Conservation (phyloP, 208 protist species). For the Lotmaria passim region DNA sequence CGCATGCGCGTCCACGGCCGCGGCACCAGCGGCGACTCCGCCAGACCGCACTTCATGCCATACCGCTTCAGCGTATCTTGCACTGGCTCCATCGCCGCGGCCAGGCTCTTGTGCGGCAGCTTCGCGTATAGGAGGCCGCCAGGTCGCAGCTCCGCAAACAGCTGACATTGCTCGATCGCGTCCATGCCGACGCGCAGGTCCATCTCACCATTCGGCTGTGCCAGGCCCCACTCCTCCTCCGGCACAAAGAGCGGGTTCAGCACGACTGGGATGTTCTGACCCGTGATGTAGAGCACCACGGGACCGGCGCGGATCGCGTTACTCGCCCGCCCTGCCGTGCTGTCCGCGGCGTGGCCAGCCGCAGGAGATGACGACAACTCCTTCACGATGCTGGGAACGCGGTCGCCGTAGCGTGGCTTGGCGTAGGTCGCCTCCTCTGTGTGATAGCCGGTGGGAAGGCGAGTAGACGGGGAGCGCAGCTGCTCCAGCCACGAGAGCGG, state of each 20-base stretch:
- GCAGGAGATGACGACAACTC: background rate
- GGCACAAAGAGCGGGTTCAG: constrained; percentile 82
- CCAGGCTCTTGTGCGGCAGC: constrained; percentile 56
- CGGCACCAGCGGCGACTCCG: constrained; percentile 84
- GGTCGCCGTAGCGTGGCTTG: constrained; percentile 45
- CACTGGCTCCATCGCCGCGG: constrained; percentile 51
- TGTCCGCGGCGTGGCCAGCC: background rate
- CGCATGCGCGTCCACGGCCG: constrained; percentile 88
- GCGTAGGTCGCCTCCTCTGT: constrained; percentile 63
- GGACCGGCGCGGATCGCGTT: constrained; percentile 82
- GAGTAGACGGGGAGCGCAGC: constrained; percentile 70
- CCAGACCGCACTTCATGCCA: constrained; percentile 81
- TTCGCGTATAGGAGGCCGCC: constrained; percentile 80
- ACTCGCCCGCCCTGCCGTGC: background rate
- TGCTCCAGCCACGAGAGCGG: constrained; percentile 82
- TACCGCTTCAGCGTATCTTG: constrained; percentile 69
- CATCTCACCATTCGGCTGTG: constrained; percentile 37
- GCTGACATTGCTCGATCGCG: constrained; percentile 85
- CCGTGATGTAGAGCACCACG: constrained; percentile 86
- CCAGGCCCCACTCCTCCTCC: constrained; percentile 53
- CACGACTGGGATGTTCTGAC: constrained; percentile 73
- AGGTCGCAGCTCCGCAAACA: constrained; percentile 85
- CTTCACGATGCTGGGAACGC: constrained; percentile 6
- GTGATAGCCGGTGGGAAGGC: constrained; percentile 78
- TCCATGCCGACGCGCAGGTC: constrained; percentile 88